Conservation (phyloP, 148 eudicot genomes). For the Rhododendron kiyosumense region DNA sequence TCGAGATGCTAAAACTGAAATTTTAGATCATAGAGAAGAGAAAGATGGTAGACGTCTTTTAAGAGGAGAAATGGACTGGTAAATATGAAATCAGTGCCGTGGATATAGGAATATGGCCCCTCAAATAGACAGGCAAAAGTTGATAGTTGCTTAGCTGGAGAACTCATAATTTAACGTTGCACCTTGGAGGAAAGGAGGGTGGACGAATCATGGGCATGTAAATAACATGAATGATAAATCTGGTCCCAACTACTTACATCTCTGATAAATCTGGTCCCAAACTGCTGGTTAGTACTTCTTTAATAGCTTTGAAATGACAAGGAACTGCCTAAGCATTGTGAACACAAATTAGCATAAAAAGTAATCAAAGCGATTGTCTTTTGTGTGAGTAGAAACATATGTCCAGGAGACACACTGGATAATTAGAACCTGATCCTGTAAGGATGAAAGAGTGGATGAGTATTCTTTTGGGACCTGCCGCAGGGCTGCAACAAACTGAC, state of each 20-base stretch:
- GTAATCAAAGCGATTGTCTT: background rate
- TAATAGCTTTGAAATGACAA: conserved; percentile 53
- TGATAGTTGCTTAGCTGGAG: background rate
- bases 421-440: conserved; percentile 77
- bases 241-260: conserved; percentile 48
- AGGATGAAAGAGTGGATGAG: conserved; percentile 65
- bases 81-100: background rate
- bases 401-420: background rate
- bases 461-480: conserved; percentile 82
- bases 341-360: conserved; percentile 25
- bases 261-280: conserved; percentile 57
- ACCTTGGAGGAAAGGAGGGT: background rate
- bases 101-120: background rate
- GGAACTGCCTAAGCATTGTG: conserved; percentile 64
- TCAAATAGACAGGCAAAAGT: background rate
- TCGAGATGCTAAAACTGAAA: background rate
- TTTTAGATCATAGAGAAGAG: background rate
- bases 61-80: background rate
- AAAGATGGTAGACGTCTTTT: background rate
- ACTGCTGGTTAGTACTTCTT: conserved; percentile 60
- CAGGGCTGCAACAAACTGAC: conserved; percentile 90
- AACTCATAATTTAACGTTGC: background rate
- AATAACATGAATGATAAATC: background rate
- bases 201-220: background rate
- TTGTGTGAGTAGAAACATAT: background rate